Evolutionary conservation across 257 asterid species (phyloP).

Genomic region (Primulina tabacum): DNA sequence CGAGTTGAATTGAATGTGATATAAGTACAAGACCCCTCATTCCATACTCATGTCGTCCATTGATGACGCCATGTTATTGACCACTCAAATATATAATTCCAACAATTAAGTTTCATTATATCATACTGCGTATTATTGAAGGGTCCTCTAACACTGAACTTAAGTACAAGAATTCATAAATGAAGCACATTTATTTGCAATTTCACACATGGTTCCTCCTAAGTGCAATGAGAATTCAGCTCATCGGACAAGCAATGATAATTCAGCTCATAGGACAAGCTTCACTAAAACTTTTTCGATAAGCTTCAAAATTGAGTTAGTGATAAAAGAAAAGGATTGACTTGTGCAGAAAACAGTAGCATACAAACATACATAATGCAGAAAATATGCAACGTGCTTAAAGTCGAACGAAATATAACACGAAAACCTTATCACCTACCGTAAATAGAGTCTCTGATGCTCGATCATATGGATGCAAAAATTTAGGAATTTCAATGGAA

Average conservation of each 20-base stretch:
- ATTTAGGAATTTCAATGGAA: constrained; percentile 54
- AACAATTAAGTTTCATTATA: neutral
- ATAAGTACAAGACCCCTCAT: neutral
- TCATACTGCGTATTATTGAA: neutral
- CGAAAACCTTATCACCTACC: constrained; percentile 41
- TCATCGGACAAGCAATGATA: constrained; percentile 4
- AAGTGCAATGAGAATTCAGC: constrained; percentile 10
- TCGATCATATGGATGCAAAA: constrained; percentile 83
- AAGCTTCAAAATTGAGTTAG: constrained; percentile 6
- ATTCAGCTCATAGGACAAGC: constrained; percentile 5
- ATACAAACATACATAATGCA: neutral
- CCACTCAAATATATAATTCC: neutral
- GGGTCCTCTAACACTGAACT: neutral
- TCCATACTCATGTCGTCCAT: neutral
- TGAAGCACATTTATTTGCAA: neutral
- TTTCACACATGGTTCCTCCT: neutral
- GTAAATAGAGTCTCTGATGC: constrained; percentile 87
- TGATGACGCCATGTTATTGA: neutral
- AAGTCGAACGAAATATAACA: constrained; percentile 10
- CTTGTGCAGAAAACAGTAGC: neutral
- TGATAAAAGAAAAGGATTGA: neutral
- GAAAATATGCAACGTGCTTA: constrained; percentile 4
- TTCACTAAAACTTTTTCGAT: neutral
- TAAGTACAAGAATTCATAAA: neutral
- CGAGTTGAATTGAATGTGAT: neutral